Evolutionary conservation across 768 basidiomycete genomes (phyloP).

Genomic region (Russula earlei): DNA sequence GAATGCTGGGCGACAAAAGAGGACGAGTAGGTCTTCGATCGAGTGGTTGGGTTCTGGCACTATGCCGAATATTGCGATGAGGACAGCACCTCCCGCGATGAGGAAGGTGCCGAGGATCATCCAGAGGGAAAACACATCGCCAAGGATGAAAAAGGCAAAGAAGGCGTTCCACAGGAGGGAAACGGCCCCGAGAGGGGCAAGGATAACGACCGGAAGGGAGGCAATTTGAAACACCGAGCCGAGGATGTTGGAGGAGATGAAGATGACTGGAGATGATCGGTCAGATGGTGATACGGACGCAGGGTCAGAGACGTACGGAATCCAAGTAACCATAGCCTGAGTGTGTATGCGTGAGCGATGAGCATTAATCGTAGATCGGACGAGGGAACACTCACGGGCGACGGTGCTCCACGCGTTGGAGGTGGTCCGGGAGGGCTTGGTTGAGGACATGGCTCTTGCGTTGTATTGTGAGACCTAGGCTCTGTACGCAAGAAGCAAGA

Average conservation of each 20-base stretch:
- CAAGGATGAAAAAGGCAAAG: slow-evolving; percentile 76
- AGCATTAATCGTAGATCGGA: background rate
- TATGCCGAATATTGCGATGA: slow-evolving; percentile 88
- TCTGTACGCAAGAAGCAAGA: slow-evolving; percentile 80
- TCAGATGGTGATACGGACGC: slow-evolving; percentile 2
- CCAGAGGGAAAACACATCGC: slow-evolving; percentile 76
- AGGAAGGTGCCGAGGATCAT: slow-evolving; percentile 81
- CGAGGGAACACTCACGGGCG: slow-evolving; percentile 52
- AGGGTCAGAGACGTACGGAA: slow-evolving; percentile 38
- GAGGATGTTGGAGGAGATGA: slow-evolving; percentile 80
- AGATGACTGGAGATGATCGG: slow-evolving; percentile 38
- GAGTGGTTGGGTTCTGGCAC: slow-evolving; percentile 83
- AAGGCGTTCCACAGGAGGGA: slow-evolving; percentile 92
- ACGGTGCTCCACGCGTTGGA: slow-evolving; percentile 61
- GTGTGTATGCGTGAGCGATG: background rate
- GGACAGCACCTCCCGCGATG: slow-evolving; percentile 80
- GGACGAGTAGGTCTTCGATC: slow-evolving; percentile 69
- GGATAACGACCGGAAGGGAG: slow-evolving; percentile 87
- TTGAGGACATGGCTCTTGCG: slow-evolving; percentile 88
- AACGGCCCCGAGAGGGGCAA: slow-evolving; percentile 88
- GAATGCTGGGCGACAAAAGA: slow-evolving; percentile 72
- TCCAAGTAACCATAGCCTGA: slow-evolving; percentile 78
- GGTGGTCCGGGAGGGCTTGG: slow-evolving; percentile 53
- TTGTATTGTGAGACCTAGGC: slow-evolving; percentile 84
- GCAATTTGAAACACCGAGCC: slow-evolving; percentile 90